These are phyloP conservation scores for Kwoniella sp. DNA, from an alignment of 768 basidiomycete species.

Conservation along the genomic window DNA sequence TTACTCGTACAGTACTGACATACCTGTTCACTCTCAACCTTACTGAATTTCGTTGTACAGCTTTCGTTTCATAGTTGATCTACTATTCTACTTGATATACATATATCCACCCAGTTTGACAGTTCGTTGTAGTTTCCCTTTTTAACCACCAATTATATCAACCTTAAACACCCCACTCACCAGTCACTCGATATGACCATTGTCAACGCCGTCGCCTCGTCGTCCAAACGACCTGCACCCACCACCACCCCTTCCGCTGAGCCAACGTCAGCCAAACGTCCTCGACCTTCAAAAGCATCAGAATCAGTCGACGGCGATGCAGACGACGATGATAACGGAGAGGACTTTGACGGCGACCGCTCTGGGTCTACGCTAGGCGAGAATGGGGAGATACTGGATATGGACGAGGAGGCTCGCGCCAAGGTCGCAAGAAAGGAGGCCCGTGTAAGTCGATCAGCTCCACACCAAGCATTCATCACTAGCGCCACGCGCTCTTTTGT, in stretches of 20 bases:
- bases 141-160: neutral
- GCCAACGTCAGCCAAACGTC: conserved; percentile 25
- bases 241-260: conserved; percentile 6
- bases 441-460: conserved; percentile 28
- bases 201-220: conserved; percentile 25
- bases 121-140: conserved; percentile 6
- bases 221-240: conserved; percentile 34
- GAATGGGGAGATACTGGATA: conserved; percentile 16
- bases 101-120: conserved; percentile 12
- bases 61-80: conserved; percentile 7
- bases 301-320: conserved; percentile 9
- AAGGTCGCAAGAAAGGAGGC: conserved; percentile 44
- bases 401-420: conserved; percentile 31
- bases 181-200: neutral
- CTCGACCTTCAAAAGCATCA: conserved; percentile 21
- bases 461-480: neutral
- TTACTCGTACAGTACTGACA: no score
- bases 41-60: conserved; percentile 21
- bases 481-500: neutral
- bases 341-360: conserved; percentile 9
- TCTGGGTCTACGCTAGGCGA: neutral
- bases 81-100: neutral
- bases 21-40: neutral
- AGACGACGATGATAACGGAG: conserved; percentile 24
- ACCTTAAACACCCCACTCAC: neutral